Evolutionary conservation across 306 rosid genomes (phyloP).

Genomic region (Oemleria cerasiformis): DNA sequence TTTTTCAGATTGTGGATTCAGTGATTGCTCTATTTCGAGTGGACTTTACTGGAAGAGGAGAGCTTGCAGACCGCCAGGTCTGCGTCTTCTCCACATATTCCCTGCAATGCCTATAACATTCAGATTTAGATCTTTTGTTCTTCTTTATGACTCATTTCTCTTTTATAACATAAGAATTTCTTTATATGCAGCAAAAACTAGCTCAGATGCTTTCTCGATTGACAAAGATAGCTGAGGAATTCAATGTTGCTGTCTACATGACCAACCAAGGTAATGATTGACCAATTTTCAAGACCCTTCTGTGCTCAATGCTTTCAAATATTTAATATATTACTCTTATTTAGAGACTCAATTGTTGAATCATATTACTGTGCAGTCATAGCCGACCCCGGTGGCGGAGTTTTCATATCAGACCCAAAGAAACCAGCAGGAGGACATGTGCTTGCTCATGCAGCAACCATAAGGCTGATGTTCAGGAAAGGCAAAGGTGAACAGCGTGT

Average conservation of each 20-base stretch:
- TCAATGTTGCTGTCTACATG: slow-evolving; percentile 89
- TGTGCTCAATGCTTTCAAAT: background rate
- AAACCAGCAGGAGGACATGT: slow-evolving; percentile 98
- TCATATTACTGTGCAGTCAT: slow-evolving; percentile 59
- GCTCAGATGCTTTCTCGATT: slow-evolving; percentile 95
- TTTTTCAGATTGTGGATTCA: slow-evolving; percentile 77
- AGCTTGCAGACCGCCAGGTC: slow-evolving; percentile 98
- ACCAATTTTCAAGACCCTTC: background rate
- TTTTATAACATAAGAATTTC: slow-evolving; percentile 27
- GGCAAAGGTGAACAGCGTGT: slow-evolving; percentile 97
- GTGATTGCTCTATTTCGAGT: slow-evolving; percentile 90
- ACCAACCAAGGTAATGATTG: slow-evolving; percentile 74
- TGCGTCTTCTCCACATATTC: slow-evolving; percentile 32
- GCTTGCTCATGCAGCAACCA: slow-evolving; percentile 91
- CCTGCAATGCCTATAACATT: background rate
- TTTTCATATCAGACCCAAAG: slow-evolving; percentile 90
- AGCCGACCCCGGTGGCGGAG: slow-evolving; percentile 92
- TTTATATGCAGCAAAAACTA: slow-evolving; percentile 73
- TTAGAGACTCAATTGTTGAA: slow-evolving; percentile 8
- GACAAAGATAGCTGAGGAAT: slow-evolving; percentile 89
- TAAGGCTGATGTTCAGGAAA: slow-evolving; percentile 89
- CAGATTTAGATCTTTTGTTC: background rate
- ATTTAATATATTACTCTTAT: no score
- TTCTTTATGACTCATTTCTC: background rate
- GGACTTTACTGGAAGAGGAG: slow-evolving; percentile 94